Conservation (phyloP, 2,329 filamentous ascomycete genomes). For the Xylariaceae sp. region DNA sequence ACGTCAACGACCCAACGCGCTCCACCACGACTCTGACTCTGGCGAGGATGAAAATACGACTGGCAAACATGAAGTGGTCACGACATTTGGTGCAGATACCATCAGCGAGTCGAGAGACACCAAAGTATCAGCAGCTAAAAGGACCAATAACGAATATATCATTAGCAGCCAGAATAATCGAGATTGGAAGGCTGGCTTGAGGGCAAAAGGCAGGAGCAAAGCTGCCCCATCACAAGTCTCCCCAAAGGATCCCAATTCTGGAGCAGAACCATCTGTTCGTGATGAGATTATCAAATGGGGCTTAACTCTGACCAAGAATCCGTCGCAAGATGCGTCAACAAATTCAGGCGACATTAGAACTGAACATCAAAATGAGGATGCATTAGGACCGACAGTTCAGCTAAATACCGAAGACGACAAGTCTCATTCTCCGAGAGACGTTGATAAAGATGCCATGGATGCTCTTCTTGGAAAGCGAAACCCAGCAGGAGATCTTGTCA, state of each 20-base stretch:
- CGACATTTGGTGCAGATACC: conserved; percentile 40
- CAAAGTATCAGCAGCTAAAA: conserved; percentile 21
- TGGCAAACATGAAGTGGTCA: conserved; percentile 41
- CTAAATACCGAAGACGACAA: conserved; percentile 26
- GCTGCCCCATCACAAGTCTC: conserved; percentile 4
- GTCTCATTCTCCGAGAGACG: conserved; percentile 20
- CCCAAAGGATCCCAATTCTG: conserved; percentile 16
- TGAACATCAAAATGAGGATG: neutral
- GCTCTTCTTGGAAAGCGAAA: conserved; percentile 65
- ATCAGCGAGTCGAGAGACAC: conserved; percentile 29
- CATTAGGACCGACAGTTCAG: neutral
- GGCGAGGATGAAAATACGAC: conserved; percentile 44
- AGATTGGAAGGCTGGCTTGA: conserved; percentile 44
- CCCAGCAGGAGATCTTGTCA: conserved; percentile 56
- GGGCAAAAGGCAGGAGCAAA: conserved; percentile 29
- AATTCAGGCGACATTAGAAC: conserved; percentile 23
- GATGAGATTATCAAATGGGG: conserved; percentile 48
- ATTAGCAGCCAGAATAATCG: conserved; percentile 41
- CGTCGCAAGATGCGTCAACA: conserved; percentile 15
- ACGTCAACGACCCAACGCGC: conserved; percentile 50
- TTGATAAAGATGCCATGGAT: conserved; percentile 65
- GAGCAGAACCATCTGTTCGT: conserved; percentile 39
- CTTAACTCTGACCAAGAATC: conserved; percentile 42
- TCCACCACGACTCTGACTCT: conserved; percentile 51
- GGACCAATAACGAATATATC: conserved; percentile 29